Base-by-base conservation (phyloP, 768 basidiomycete genomes). In the Boletus edulis region DNA sequence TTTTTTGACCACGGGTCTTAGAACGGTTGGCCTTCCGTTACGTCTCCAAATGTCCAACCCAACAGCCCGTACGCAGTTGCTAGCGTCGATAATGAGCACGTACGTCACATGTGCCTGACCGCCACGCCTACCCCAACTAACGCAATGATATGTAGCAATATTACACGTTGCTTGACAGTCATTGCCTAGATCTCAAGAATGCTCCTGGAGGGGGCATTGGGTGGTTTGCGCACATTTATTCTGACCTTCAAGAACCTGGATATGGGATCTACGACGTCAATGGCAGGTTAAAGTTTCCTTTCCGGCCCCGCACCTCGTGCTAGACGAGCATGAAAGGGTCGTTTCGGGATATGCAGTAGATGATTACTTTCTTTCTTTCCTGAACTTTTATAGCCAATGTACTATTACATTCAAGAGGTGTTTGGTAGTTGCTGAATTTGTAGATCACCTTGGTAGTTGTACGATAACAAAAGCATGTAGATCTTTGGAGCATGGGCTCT, bases 141-240 rank as follows among this genome's bases (percentile, higher is more conserved):
- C 18, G 1, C 10, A 35, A 3, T 52, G n/a, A 18, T 39, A 15
- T 40, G n/a, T 49, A 61, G 57, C 57, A 87, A 53, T 91, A 89
- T 63, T 89, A 75, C 57, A 67, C 68, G 20, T 67, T 91, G 13
- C 78, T 91, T 14, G 86, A 91, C 59, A 65, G 73, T 1, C 79
- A 86, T 51, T 91, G 89, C 62, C 61, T 72, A 12, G 76, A 82
- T 61, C 75, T 91, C 62, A 91, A 91, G 70, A 62, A 59, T 0
- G 79, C 80, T 27, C 57, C 70, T 24, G 79, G 79, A 4, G 87
- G 87, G 18, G 87, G 87, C 20, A 72, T 90, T 37, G 87, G 89
- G 12, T 91, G 89, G 89, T 91, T 91, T 61, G 86, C 86, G 24
- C 89, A 91, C 65, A 84, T 90, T 50, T 90, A 89, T 62, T 82